Conservation (phyloP, 2,329 filamentous ascomycete species). For the Apiospora malaysiana region DNA sequence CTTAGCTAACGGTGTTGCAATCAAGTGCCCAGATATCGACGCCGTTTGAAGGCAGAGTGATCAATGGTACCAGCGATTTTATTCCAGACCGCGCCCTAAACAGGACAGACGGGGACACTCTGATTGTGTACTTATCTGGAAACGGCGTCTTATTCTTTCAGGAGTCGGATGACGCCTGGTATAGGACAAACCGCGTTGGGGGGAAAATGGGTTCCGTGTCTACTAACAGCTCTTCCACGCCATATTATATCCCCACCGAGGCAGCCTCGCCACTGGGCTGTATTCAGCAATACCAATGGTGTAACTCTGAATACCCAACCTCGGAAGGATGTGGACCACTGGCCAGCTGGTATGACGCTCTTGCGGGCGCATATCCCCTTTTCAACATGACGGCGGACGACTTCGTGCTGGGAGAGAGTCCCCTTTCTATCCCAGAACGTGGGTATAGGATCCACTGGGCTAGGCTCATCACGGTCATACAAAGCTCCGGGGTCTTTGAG, state of each 20-base stretch:
- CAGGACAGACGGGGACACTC: background rate
- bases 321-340: conserved; percentile 18
- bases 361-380: background rate
- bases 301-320: conserved; percentile 7
- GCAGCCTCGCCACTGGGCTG: conserved; percentile 21
- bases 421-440: background rate
- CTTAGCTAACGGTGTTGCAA: background rate
- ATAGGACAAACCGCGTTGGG: background rate
- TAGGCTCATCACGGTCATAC: background rate
- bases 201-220: no score
- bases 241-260: background rate
- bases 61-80: background rate
- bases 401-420: no score
- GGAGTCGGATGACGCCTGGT: conserved; percentile 19
- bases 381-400: background rate
- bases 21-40: background rate
- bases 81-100: background rate
- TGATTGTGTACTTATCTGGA: background rate
- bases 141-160: background rate
- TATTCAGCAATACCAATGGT: conserved; percentile 15
- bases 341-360: conserved; percentile 1
- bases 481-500: no score
- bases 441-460: background rate
- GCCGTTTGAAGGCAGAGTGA: background rate
- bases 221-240: no score